Base-by-base conservation (phyloP, 2,329 filamentous ascomycete species). In the Colletotrichum brevisporum region DNA sequence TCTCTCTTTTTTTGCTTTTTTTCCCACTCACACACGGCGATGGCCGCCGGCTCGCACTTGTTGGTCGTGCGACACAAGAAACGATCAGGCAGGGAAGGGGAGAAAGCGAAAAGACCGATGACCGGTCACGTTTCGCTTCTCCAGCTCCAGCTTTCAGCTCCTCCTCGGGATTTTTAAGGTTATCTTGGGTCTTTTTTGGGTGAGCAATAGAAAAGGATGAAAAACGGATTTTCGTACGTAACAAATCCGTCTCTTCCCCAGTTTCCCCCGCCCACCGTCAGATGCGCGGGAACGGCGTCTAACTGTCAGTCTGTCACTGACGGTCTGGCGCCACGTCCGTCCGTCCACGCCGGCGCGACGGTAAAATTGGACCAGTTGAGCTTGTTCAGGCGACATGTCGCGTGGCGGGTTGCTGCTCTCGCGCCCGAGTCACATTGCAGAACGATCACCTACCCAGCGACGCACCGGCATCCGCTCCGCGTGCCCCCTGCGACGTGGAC, bases 141-240 rank as follows among this genome's bases (percentile, higher is more conserved):
- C 13, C 47, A 21, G 10, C 21, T 21, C 27, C 18, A 36, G 31
- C 31, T 10, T 36, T 10, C 31, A 12, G 41, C 41, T 15, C 41
- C 41, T 43, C 50, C 21, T 27, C 27, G 45, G 18, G 27, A 50
- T 56, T 60, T 66, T 60, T 66, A 66, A 69, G 66, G 55, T 66
- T 66, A 69, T 69, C 66, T 16, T 51, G 43, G 24, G 18, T 41
- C 18, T 3, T 12, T n/a, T 36, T 36, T 36, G 8, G 31, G 31
- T 36, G 31, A 36, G 31, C 31, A 36, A 36, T 36, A 10, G 31
- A 36, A 36, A 36, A 36, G 31, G 31, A 12, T 4, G 16, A 65
- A 45, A 41, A 59, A 50, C 41, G 51, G 62, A 60, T 60, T 69
- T 47, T 41, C 27, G 66, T 69, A 69, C 66, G 66, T 69, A 69